phyloP scores from a whole-genome alignment of 345 rosid genomes.

The Arabidopsis suecica region DNA sequence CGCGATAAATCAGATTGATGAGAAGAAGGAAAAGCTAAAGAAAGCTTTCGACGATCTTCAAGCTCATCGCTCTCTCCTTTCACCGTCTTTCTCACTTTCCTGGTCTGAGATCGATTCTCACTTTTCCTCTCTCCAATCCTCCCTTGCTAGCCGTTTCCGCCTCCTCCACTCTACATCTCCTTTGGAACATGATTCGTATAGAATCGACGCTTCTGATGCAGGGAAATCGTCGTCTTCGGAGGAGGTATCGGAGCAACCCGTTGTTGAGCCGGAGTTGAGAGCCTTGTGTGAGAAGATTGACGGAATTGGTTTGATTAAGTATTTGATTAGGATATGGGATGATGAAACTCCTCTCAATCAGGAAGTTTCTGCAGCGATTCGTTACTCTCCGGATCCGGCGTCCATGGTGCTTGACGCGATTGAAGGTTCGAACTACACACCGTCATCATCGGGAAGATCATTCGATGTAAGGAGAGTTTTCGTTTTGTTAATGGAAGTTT shows the following conservation, averaged over 20 bases:
- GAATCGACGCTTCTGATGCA: neutral
- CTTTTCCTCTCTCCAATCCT: slow-evolving; percentile 57
- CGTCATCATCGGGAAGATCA: slow-evolving; percentile 15
- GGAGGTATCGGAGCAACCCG: slow-evolving; percentile 7
- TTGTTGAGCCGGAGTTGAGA: slow-evolving; percentile 52
- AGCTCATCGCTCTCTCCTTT: slow-evolving; percentile 52
- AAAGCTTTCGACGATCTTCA: slow-evolving; percentile 75
- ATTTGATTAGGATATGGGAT: slow-evolving; percentile 45
- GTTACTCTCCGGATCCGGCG: slow-evolving; percentile 54
- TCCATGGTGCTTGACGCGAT: slow-evolving; percentile 68
- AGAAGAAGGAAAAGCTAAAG: slow-evolving; percentile 59
- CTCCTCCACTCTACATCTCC: slow-evolving; percentile 52
- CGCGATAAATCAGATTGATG: slow-evolving; percentile 58
- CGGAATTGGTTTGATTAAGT: slow-evolving; percentile 61
- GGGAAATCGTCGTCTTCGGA: neutral
- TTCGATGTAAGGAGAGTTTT: slow-evolving; percentile 53
- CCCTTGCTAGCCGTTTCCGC: slow-evolving; percentile 54
- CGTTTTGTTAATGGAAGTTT: slow-evolving; percentile 58
- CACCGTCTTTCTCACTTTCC: slow-evolving; percentile 55
- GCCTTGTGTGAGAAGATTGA: slow-evolving; percentile 66
- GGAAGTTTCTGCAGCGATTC: slow-evolving; percentile 54
- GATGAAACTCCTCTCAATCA: slow-evolving; percentile 48
- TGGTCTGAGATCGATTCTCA: slow-evolving; percentile 79
- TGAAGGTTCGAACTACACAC: slow-evolving; percentile 49
- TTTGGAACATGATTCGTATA: neutral